Evolutionary conservation across 31 red algal species (phyloP), one percentile per base, ranked within the genome.

Genomic region (Porphyra umbilicalis): DNA sequence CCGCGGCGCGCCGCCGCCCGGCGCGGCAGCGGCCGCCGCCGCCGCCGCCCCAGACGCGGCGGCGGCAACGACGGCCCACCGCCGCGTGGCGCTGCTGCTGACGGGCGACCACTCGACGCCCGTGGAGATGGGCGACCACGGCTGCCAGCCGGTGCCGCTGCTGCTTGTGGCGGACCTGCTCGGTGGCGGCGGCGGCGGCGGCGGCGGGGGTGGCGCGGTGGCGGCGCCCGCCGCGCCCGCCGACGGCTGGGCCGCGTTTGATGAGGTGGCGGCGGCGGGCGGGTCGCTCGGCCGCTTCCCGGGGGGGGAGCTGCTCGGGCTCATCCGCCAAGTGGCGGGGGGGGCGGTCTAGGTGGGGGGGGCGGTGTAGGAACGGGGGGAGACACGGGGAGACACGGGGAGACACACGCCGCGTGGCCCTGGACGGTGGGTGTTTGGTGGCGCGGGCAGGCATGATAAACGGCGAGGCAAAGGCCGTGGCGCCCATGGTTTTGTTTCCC

Each of bases 41-140:
- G 10, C 57, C 14, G 7, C 6, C 38, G 9, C 38, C 9, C 42
- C 42, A 18, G 25, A 18, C 2, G 3, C 57, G 25, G 3, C 25
- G 6, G n/a, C n/a, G n/a, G n/a, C n/a, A n/a, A n/a, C n/a, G n/a
- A n/a, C n/a, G n/a, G 57, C 57, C 57, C 57, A 71, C 57, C 57
- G 57, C 25, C 57, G 80, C 13, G 78, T 91, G 6, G 80, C 79
- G 38, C 42, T 86, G 42, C 40, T 81, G 11, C 36, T 91, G 29
- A 86, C 84, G 31, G 89, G 89, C 11, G 89, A 91, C 75, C 89
- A 91, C 44, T 86, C 84, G 32, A 91, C 89, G 20, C 89, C 89
- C 9, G 75, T 85, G 31, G 80, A 33, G 30, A 75, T 30, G 14
- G 80, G 80, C 6, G 89, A 86, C 38, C 89, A 91, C 39, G 79